Percentiles rank a stretch among this genome's conserved stretches.
These are phyloP conservation scores for Aspergillus aculeatus DNA, from an alignment of 2,329 filamentous ascomycete species.

Conservation along the genomic window DNA sequence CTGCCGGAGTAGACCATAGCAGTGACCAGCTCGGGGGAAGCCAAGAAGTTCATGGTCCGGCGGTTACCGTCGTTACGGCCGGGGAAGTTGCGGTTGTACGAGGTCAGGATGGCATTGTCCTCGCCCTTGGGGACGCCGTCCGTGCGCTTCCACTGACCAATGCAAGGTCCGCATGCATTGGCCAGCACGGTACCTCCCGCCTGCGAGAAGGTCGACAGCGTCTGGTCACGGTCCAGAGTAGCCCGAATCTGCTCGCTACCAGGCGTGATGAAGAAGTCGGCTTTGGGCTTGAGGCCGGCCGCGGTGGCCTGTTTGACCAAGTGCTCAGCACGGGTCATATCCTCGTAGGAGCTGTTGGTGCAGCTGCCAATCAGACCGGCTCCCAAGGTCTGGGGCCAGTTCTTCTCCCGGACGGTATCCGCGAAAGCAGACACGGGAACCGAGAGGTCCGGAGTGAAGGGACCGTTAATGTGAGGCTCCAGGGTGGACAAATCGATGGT, in stretches of 20 bases:
- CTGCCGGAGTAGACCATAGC: constrained; percentile 90
- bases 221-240: constrained; percentile 85
- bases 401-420: constrained; percentile 74
- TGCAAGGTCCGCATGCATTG: constrained; percentile 92
- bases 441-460: constrained; percentile 92
- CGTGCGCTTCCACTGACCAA: constrained; percentile 91
- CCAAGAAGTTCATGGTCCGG: constrained; percentile 97
- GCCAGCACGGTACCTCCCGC: constrained; percentile 88
- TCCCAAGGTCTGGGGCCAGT: constrained; percentile 88
- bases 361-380: constrained; percentile 96
- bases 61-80: constrained; percentile 96
- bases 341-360: constrained; percentile 98
- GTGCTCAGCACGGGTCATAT: constrained; percentile 94
- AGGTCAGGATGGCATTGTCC: constrained; percentile 89
- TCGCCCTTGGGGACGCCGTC: constrained; percentile 83
- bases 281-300: constrained; percentile 85
- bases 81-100: constrained; percentile 98
- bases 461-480: constrained; percentile 95
- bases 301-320: constrained; percentile 86
- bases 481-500: constrained; percentile 85
- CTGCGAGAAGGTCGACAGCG: constrained; percentile 77
- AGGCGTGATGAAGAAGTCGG: constrained; percentile 93
- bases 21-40: constrained; percentile 93
- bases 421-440: constrained; percentile 91
- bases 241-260: constrained; percentile 96